A percentile compares a stretch with the other conserved stretches of the same genome.
Evolutionary conservation across 257 asterid genomes (phyloP).

Genomic region (Nicotiana obtusifolia): DNA sequence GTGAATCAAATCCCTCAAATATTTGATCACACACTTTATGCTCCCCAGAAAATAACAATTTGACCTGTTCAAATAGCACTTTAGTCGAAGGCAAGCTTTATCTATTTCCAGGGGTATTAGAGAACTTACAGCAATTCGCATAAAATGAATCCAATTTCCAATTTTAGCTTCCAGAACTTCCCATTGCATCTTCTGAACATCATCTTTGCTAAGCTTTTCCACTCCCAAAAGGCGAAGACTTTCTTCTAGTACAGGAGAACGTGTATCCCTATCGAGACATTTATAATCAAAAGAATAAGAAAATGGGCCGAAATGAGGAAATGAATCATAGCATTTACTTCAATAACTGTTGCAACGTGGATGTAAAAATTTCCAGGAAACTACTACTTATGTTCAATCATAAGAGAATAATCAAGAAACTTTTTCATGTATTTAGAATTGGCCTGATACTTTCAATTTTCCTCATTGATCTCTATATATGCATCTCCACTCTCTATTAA

Average conservation of each 20-base stretch:
- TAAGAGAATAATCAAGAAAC: not conserved
- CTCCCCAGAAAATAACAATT: conserved; percentile 91
- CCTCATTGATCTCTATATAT: not conserved
- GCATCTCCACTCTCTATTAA: not conserved
- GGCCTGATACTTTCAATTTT: not conserved
- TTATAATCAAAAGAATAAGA: not conserved
- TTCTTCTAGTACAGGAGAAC: conserved; percentile 89
- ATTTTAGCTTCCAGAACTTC: conserved; percentile 97
- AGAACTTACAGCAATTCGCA: conserved; percentile 90
- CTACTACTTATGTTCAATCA: not conserved
- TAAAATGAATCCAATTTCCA: conserved; percentile 99
- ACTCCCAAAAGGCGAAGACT: conserved; percentile 94
- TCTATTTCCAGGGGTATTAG: not conserved
- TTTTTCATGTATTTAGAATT: no score
- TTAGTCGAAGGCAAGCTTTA: not conserved
- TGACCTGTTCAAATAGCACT: conserved; percentile 55
- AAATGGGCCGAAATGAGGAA: not conserved
- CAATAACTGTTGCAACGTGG: not conserved
- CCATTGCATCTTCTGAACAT: conserved; percentile 99
- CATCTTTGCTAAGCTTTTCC: conserved; percentile 97
- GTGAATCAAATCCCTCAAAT: conserved; percentile 76
- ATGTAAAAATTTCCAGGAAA: not conserved
- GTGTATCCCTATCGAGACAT: conserved; percentile 55
- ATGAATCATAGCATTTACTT: not conserved
- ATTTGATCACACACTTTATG: conserved; percentile 93